Conservation (phyloP, 139 green algal species). For the Coelastrella sp. region DNA sequence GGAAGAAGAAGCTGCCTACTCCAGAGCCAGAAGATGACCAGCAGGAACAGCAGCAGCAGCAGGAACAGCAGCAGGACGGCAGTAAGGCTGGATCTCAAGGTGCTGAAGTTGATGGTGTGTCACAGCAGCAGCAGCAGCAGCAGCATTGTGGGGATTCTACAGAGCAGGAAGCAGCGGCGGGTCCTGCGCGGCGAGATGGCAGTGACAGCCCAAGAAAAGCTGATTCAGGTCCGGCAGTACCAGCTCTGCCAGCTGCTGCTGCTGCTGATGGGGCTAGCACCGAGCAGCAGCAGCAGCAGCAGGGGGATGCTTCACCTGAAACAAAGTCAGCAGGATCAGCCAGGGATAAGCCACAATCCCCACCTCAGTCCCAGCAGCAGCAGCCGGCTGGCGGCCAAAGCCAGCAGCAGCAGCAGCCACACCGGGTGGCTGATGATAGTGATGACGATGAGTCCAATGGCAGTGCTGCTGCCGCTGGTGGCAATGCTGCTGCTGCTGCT, state of each 20-base stretch:
- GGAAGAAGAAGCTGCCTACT: not conserved
- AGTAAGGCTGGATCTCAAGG: not conserved
- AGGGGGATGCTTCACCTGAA: not conserved
- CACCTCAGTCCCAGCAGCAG: too few relatives aligned
- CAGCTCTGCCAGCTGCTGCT: not conserved
- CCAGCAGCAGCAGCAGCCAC: constrained; percentile 14
- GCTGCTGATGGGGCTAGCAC: not conserved
- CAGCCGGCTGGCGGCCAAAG: not conserved
- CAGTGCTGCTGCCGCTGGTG: constrained; percentile 28
- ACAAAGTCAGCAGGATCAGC: not conserved
- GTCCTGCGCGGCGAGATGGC: too few relatives aligned
- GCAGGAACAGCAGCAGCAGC: constrained; percentile 8
- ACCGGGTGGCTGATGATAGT: constrained; percentile 19
- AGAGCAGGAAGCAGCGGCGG: not conserved
- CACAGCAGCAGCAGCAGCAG: not conserved
- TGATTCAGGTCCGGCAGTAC: not conserved
- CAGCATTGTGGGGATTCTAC: not conserved
- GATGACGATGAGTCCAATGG: constrained; percentile 6
- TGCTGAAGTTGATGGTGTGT: not conserved
- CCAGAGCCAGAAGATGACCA: not conserved
- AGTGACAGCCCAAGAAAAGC: too few relatives aligned
- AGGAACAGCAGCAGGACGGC: not conserved
- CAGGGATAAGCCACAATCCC: not conserved
- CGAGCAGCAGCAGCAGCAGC: constrained; percentile 14
- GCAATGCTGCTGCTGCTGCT: constrained; percentile 19